Evolutionary conservation across 1,284 basidiomycete genomes (phyloP), one percentile per base, ranked within the genome.

Genomic region (Termitomyces sp.): DNA sequence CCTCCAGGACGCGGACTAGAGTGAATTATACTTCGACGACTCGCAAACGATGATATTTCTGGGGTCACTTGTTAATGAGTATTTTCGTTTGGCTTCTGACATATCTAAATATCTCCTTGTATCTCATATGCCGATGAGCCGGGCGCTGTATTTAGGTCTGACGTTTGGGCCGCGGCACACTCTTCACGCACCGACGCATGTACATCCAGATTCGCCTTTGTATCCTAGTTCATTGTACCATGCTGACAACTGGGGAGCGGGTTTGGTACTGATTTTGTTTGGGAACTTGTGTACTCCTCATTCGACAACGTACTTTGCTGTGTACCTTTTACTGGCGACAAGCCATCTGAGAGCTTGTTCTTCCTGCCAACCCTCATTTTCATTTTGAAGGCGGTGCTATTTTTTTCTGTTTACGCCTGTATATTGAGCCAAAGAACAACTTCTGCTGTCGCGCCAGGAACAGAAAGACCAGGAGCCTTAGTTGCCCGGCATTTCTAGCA

Each of bases 11-110:
- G 19, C 62, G 63, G 59, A 67, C 58, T 54, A 66, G 55, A 55
- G 38, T 33, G 30, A 56, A 50, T 38, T 19, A 49, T 39, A 40
- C 51, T 57, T 64, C 66, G 58, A 61, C 61, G 31, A 44, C 56
- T 43, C 60, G 65, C 51, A 66, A 67, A 59, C 66, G 66, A 57
- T 67, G 60, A 67, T 58, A 52, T 52, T 58, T 44, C n/a, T 31
- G 31, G 46, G 30, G 31, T 31, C 33, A 30, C 36, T 15, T 9
- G 21, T 30, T 17, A n/a, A 5, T 36, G n/a, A 15, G 38, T 38
- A 45, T 30, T 6, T 21, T 6, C 9, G 21, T 15, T 43, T 30
- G 15, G n/a, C 42, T 38, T 28, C n/a, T n/a, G n/a, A n/a, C n/a
- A 10, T 13, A 7, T 8, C 19, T 46, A 9, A 9, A 8, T 5